Evolutionary conservation across 2,329 filamentous ascomycete genomes (phyloP), one percentile per base, ranked within the genome.

Genomic region (Tolypocladium endophyticum): DNA sequence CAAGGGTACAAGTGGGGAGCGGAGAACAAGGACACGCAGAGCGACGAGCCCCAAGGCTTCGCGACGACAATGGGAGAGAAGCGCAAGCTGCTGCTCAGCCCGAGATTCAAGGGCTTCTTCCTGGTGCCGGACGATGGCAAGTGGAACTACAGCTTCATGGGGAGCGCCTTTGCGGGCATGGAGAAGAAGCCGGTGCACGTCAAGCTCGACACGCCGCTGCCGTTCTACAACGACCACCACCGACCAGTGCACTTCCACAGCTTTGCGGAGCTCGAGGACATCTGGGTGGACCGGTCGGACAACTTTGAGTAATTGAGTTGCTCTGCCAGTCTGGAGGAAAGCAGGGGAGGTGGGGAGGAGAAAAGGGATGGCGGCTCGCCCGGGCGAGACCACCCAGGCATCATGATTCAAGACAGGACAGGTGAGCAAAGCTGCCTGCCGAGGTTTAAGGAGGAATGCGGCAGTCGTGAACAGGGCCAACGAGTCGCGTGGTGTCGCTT

Each of bases 71-170:
- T 97, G 84, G 94, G 94, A 58, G 89, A 95, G 75, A 97, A 97
- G 79, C 92, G 91, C 67, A 96, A 99, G 77, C 79, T 99, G 59
- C 78, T 99, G 35, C 83, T 99, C 58, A 95, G 90, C 64, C 93
- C 97, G 68, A 90, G 92, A 73, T 96, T 97, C 72, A 86, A 89
- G 66, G 95, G 94, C 35, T 97, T 92, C 79, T 99, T 99, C 85
- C 78, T 99, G 59, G 92, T 97, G 28, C 94, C 94, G 0, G 92
- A 97, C 70, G 87, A 88, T 59, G 87, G 87, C 63, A 82, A 88
- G 62, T 99, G 94, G 94, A 99, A 99, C 76, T 99, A 97, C 79
- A 94, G 89, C 73, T 99, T 99, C 81, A 91, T 97, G 87, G 94
- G 94, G 59, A 91, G 87, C 65, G 86, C 87, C 0, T 99, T 97